Evolutionary conservation across 2,329 filamentous ascomycete species (phyloP).

Genomic region (Blumeria graminis): DNA sequence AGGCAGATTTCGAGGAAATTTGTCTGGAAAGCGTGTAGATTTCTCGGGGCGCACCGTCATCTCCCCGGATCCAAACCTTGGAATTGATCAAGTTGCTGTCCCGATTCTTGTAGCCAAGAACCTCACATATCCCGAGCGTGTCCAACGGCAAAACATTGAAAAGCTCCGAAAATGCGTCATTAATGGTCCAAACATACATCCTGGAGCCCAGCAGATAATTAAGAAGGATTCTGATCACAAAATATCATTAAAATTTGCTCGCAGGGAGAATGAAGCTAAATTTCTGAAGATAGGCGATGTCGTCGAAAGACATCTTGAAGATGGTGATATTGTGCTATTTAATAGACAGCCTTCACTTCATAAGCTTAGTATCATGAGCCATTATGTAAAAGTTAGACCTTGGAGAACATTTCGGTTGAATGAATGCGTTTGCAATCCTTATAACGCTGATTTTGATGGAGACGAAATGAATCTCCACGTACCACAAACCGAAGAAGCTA

Average conservation of each 20-base stretch:
- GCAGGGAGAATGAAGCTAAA: constrained; percentile 45
- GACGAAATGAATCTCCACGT: constrained; percentile 99
- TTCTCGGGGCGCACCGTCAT: constrained; percentile 97
- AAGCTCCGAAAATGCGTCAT: constrained; percentile 52
- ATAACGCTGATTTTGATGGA: constrained; percentile 97
- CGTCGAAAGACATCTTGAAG: constrained; percentile 83
- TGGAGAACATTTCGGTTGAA: constrained; percentile 94
- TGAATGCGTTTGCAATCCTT: constrained; percentile 92
- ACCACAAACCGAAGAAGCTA: constrained; percentile 88
- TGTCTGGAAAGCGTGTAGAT: constrained; percentile 95
- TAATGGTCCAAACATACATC: constrained; percentile 58
- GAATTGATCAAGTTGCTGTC: constrained; percentile 82
- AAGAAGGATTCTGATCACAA: constrained; percentile 47
- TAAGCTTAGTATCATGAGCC: constrained; percentile 95
- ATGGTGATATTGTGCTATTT: constrained; percentile 89
- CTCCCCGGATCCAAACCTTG: constrained; percentile 82
- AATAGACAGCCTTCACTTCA: constrained; percentile 94
- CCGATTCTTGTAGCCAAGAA: constrained; percentile 85
- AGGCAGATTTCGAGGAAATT: constrained; percentile 84
- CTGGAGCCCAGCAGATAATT: constrained; percentile 63
- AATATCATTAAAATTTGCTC: constrained; percentile 51
- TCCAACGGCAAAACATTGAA: constrained; percentile 61
- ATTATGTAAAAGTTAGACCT: constrained; percentile 76
- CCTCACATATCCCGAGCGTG: constrained; percentile 80
- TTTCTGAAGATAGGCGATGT: constrained; percentile 62